Conservation (phyloP, 768 basidiomycete genomes). For the Chalciporus piperatus region DNA sequence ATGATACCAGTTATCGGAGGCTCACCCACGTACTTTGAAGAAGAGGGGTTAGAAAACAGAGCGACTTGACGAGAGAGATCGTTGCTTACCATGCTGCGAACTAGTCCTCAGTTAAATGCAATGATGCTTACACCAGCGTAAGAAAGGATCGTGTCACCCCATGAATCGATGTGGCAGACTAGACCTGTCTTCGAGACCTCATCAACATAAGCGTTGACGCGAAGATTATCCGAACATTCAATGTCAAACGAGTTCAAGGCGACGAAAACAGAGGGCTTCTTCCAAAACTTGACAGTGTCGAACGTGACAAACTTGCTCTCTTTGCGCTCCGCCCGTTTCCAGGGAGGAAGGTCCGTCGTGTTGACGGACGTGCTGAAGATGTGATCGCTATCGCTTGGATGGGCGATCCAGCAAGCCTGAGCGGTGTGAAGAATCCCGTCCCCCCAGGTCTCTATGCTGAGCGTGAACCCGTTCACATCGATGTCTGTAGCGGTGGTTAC, state of each 20-base stretch:
- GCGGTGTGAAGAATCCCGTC: conserved; percentile 4
- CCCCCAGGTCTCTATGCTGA: conserved; percentile 10
- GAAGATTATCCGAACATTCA: conserved; percentile 5
- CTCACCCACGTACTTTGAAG: too few relatives aligned
- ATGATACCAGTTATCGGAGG: too few relatives aligned
- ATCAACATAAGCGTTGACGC: conserved; percentile 13
- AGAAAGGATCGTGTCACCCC: conserved; percentile 1
- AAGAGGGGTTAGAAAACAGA: too few relatives aligned
- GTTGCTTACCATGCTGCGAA: too few relatives aligned
- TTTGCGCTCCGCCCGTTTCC: conserved; percentile 1
- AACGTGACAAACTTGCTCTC: conserved; percentile 9
- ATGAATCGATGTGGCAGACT: conserved; percentile 15
- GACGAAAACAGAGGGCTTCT: conserved; percentile 17
- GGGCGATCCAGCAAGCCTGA: conserved; percentile 17
- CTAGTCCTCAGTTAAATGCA: too few relatives aligned
- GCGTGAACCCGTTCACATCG: conserved; percentile 14
- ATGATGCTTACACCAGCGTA: too few relatives aligned
- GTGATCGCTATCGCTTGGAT: conserved; percentile 17
- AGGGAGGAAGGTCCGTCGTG: conserved; percentile 4
- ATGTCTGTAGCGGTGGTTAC: conserved; percentile 5
- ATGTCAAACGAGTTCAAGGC: conserved; percentile 17
- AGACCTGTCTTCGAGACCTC: background rate
- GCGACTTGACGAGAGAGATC: too few relatives aligned
- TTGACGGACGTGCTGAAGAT: conserved; percentile 15
- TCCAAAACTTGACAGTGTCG: conserved; percentile 4